These are phyloP conservation scores for Pisolithus sp. DNA, from an alignment of 768 basidiomycete genomes.

Conservation along the genomic window DNA sequence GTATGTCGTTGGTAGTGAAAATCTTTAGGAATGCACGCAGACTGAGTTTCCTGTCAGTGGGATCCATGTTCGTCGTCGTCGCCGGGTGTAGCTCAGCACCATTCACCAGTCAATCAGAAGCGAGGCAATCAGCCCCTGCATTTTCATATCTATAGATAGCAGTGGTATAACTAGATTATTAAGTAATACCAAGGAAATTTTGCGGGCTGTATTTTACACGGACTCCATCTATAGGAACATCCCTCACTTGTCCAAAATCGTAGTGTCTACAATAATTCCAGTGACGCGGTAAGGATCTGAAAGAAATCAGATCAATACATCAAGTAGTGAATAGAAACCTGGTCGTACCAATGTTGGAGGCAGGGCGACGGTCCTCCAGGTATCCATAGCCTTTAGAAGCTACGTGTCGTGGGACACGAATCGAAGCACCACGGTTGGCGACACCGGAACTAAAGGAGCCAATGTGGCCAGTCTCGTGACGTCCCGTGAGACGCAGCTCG, in stretches of 20 bases:
- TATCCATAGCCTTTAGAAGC: conserved; percentile 91
- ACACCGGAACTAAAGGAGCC: conserved; percentile 88
- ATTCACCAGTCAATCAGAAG: neutral
- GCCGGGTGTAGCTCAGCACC: neutral
- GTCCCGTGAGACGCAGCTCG: conserved; percentile 90
- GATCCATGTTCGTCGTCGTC: neutral
- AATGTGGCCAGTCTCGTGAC: conserved; percentile 97
- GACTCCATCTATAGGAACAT: neutral
- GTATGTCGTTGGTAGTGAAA: conserved; percentile 49
- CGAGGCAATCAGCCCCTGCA: too few species aligned
- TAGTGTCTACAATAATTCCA: conserved; percentile 83
- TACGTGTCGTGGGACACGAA: conserved; percentile 93
- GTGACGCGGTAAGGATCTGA: conserved; percentile 95
- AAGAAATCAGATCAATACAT: conserved; percentile 2
- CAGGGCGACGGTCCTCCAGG: conserved; percentile 93
- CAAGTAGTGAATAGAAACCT: conserved; percentile 1
- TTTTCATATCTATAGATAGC: too few species aligned
- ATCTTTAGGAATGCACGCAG: conserved; percentile 64
- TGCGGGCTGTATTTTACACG: neutral
- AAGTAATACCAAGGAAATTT: neutral
- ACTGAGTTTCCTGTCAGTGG: conserved; percentile 41
- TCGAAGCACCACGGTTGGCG: conserved; percentile 95
- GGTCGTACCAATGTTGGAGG: conserved; percentile 90
- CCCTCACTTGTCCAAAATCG: conserved; percentile 56
- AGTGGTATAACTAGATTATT: too few species aligned